Evolutionary conservation across 805 yeast species (phyloP).

Genomic region (Kuraishia hungarica): DNA sequence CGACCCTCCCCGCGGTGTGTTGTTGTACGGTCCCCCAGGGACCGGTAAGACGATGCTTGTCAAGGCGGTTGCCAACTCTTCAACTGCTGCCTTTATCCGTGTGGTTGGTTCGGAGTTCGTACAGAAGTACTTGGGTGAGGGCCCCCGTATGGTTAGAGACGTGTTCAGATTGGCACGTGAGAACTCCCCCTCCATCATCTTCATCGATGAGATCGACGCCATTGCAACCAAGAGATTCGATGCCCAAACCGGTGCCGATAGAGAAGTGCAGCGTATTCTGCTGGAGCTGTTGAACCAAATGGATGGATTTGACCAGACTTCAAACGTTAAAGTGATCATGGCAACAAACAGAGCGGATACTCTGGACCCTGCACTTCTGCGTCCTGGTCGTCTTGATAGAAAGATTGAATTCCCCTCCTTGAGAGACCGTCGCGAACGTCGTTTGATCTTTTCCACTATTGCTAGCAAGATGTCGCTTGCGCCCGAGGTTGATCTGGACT

Average conservation of each 20-base stretch:
- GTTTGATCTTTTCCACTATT: slow-evolving; percentile 90
- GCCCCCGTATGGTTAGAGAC: slow-evolving; percentile 99
- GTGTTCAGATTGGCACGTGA: slow-evolving; percentile 96
- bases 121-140: slow-evolving; percentile 97
- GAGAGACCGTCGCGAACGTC: slow-evolving; percentile 96
- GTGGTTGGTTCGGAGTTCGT: slow-evolving; percentile 98
- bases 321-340: slow-evolving; percentile 97
- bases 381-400: slow-evolving; percentile 98
- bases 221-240: slow-evolving; percentile 98
- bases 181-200: slow-evolving; percentile 93
- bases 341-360: slow-evolving; percentile 99
- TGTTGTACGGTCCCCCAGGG: slow-evolving; percentile 99
- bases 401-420: slow-evolving; percentile 95
- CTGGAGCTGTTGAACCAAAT: slow-evolving; percentile 94
- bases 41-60: slow-evolving; percentile 99
- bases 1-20: slow-evolving; percentile 97
- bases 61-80: slow-evolving; percentile 95
- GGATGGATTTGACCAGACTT: slow-evolving; percentile 97
- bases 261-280: slow-evolving; percentile 97
- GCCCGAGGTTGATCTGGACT: slow-evolving; percentile 95
- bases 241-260: slow-evolving; percentile 99
- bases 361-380: slow-evolving; percentile 92
- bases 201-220: slow-evolving; percentile 98
- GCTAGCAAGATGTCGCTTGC: slow-evolving; percentile 97
- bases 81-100: slow-evolving; percentile 93